Evolutionary conservation across 2,329 filamentous ascomycete genomes (phyloP), one percentile per base, ranked within the genome.

Genomic region (Hawksworthiomyces lignivorus): DNA sequence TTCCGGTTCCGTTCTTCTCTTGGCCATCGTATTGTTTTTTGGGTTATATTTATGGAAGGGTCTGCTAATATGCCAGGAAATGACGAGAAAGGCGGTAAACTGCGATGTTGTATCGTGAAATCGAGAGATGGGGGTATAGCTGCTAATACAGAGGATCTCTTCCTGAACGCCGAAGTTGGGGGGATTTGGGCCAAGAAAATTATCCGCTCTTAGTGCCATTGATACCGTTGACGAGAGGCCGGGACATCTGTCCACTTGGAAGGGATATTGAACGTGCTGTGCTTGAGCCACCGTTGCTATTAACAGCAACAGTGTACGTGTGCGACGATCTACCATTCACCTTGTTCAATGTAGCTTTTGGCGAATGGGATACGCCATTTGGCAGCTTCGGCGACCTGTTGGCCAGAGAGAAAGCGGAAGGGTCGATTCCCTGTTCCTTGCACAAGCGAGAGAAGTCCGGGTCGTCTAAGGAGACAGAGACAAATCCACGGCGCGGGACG

Each of bases 361-460:
- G 19, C 5, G 43, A 21, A 8, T 68, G 65, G 21, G 24, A 9
- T 2, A 65, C 56, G 18, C 70, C 73, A 36, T 74, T 75, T 10
- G 65, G 52, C 10, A 69, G 54, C 18, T 61, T 57, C 5, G 68
- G 62, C 41, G 66, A 70, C 59, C 27, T 62, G 58, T n/a, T 64
- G 65, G 22, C 63, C 62, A 45, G 78, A 42, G 37, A 80, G 64
- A 57, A 41, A 2, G 30, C 19, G 8, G 26, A 7, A 3, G 80
- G 67, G 11, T 64, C 61, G 6, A 79, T 62, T n/a, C 73, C 72
- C 55, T 80, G 75, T 46, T 78, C 71, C 40, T 67, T 59, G 53
- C 72, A 78, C 15, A 79, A 57, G 24, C 65, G 65, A 20, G 61
- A 61, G 49, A 78, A 80, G 22, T 79, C 75, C 3, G 75, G 70